These are phyloP conservation scores for rapeseed (Brassica napus) DNA, from an alignment of 345 rosid genomes.

Conservation along the genomic window DNA sequence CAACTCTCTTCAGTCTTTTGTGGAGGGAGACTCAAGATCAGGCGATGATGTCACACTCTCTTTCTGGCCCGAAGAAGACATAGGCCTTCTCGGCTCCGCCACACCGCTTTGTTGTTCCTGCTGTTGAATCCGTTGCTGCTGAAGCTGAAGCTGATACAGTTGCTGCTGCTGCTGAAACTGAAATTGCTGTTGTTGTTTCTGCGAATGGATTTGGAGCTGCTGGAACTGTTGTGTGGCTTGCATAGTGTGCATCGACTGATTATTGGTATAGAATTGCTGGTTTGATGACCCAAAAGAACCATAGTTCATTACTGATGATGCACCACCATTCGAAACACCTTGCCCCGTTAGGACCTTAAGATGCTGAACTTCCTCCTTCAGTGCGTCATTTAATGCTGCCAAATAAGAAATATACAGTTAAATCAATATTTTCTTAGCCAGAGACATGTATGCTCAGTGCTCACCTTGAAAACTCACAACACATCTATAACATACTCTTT, in stretches of 20 bases:
- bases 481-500: too few species aligned
- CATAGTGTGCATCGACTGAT: constrained; percentile 68
- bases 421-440: background rate
- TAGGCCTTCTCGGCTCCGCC: constrained; percentile 50
- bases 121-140: constrained; percentile 50
- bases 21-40: constrained; percentile 20
- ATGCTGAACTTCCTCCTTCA: constrained; percentile 96
- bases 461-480: too few species aligned
- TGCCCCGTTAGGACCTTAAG: constrained; percentile 84
- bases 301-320: constrained; percentile 63
- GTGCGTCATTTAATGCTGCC: constrained; percentile 79
- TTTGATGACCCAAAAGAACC: constrained; percentile 56
- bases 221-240: constrained; percentile 84
- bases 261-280: constrained; percentile 71
- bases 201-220: constrained; percentile 90
- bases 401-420: background rate
- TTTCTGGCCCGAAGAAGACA: constrained; percentile 52
- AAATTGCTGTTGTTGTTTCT: constrained; percentile 69
- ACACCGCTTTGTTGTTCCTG: constrained; percentile 52
- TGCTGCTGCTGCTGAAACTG: constrained; percentile 57
- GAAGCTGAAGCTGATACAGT: constrained; percentile 55
- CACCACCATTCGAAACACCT: constrained; percentile 67
- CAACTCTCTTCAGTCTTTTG: constrained; percentile 30
- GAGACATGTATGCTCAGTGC: background rate
- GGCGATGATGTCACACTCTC: constrained; percentile 40